A percentile compares a stretch with the other conserved stretches of the same genome.
phyloP scores from a whole-genome alignment of 495 filamentous ascomycete species.

The Penicillium maclennaniae region DNA sequence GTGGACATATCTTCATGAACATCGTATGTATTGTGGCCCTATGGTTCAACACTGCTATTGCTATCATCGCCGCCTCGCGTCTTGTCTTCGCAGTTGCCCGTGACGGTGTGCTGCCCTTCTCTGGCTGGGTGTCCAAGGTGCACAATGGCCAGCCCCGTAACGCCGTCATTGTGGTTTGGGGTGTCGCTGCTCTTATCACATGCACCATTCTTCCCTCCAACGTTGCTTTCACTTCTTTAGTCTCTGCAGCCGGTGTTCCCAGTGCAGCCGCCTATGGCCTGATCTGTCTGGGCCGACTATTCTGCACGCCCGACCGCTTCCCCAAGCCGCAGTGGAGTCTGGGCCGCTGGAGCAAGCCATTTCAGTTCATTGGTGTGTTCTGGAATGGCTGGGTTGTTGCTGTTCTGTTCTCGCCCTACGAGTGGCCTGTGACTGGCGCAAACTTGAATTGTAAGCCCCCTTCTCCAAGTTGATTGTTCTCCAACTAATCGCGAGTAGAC shows the following conservation, averaged over 20 bases:
- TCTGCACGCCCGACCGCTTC: conserved; percentile 45
- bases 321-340: conserved; percentile 46
- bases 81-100: conserved; percentile 55
- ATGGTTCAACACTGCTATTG: conserved; percentile 54
- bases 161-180: conserved; percentile 53
- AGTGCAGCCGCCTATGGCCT: conserved; percentile 53
- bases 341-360: conserved; percentile 42
- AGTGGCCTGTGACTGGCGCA: conserved; percentile 40
- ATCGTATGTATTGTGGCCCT: conserved; percentile 48
- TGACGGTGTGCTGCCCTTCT: conserved; percentile 54
- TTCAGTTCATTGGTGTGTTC: conserved; percentile 46
- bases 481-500: conserved; percentile 25
- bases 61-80: conserved; percentile 52
- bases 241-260: conserved; percentile 48
- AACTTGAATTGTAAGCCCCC: conserved; percentile 43
- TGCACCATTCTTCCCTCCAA: conserved; percentile 52
- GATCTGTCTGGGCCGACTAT: conserved; percentile 48
- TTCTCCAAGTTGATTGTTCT: neutral
- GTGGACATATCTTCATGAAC: conserved; percentile 55
- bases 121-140: conserved; percentile 51
- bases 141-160: conserved; percentile 50
- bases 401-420: conserved; percentile 45
- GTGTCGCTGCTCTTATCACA: conserved; percentile 44
- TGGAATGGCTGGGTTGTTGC: conserved; percentile 52
- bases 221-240: conserved; percentile 53